These are phyloP conservation scores for Acer campestre DNA, from an alignment of 345 rosid species.

Conservation along the genomic window DNA sequence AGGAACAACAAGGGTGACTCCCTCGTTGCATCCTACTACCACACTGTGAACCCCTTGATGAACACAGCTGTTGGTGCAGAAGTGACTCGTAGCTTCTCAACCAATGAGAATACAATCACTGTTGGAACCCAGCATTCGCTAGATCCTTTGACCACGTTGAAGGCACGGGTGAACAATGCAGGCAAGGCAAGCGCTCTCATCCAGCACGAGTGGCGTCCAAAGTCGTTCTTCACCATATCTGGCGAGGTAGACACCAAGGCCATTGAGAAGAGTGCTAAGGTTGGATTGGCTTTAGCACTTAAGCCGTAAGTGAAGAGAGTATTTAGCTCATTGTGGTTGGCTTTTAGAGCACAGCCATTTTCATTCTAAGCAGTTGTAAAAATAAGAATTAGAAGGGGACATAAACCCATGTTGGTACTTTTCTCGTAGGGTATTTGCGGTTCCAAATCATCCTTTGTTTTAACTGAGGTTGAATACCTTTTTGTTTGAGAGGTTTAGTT, in stretches of 20 bases:
- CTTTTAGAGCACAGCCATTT: slow-evolving; percentile 22
- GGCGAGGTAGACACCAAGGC: slow-evolving; percentile 93
- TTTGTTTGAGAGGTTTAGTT: slow-evolving; percentile 11
- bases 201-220: slow-evolving; percentile 95
- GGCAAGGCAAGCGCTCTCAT: slow-evolving; percentile 76
- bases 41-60: slow-evolving; percentile 55
- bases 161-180: slow-evolving; percentile 72
- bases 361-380: slow-evolving; percentile 27
- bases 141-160: slow-evolving; percentile 77
- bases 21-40: slow-evolving; percentile 75
- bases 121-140: slow-evolving; percentile 72
- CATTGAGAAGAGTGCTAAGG: slow-evolving; percentile 79
- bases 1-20: slow-evolving; percentile 87
- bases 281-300: slow-evolving; percentile 85
- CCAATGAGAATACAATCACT: slow-evolving; percentile 70
- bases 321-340: slow-evolving; percentile 1
- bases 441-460: slow-evolving; percentile 9
- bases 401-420: slow-evolving; percentile 14
- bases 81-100: slow-evolving; percentile 71
- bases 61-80: slow-evolving; percentile 86
- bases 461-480: slow-evolving; percentile 10
- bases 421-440: slow-evolving; percentile 2
- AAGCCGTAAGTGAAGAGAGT: slow-evolving; percentile 53
- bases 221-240: slow-evolving; percentile 66
- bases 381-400: slow-evolving; percentile 34